Conservation (phyloP, 139 green algal genomes). For the Desmodesmus armatus region DNA sequence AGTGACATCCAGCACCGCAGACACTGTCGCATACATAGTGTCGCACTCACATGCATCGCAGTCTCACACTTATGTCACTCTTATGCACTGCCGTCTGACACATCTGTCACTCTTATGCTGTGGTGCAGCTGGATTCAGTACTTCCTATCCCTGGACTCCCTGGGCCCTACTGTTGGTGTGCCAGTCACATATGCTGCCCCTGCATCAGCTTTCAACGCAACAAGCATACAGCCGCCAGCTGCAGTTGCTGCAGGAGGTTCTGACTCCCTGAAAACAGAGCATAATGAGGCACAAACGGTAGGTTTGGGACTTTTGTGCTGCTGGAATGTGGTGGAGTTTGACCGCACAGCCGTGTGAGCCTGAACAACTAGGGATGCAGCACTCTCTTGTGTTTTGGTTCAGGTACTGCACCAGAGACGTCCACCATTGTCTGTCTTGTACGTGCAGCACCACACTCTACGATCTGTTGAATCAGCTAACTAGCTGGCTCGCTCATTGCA, state of each 20-base stretch:
- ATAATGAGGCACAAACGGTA: not conserved
- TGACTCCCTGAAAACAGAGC: not conserved
- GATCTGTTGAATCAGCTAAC: not conserved
- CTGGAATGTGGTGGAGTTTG: not conserved
- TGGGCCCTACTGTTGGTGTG: constrained; percentile 58
- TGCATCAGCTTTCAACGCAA: constrained; percentile 4
- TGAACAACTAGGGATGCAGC: not conserved
- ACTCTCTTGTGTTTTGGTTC: not conserved
- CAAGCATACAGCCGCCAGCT: not conserved
- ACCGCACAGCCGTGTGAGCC: not conserved
- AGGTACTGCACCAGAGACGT: not conserved
- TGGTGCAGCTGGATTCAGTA: constrained; percentile 57
- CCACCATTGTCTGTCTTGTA: not conserved
- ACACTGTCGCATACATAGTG: not conserved
- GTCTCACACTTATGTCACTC: not conserved
- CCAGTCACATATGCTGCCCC: constrained; percentile 58
- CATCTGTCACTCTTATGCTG: not conserved
- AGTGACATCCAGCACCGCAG: not conserved
- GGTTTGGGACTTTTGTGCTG: not conserved
- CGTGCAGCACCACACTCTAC: not conserved
- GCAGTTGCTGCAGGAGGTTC: not conserved
- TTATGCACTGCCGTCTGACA: not conserved
- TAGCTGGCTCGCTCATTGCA: no score
- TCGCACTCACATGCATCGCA: not conserved
- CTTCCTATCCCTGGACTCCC: constrained; percentile 58